These are phyloP conservation scores for Erodium maritimum DNA, from an alignment of 345 rosid species.

Conservation along the genomic window DNA sequence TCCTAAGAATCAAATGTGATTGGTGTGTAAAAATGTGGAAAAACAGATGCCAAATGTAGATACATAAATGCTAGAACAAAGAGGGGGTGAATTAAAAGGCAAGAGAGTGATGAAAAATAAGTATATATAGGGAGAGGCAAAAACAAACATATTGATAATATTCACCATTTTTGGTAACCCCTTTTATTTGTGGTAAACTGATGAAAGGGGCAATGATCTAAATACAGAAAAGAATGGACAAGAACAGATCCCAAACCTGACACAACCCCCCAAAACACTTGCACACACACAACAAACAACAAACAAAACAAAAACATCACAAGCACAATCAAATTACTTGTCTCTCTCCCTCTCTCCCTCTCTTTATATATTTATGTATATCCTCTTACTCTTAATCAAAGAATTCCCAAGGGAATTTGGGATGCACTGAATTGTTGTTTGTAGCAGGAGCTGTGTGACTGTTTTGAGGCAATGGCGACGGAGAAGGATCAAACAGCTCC, in stretches of 20 bases:
- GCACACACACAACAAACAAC: constrained; percentile 35
- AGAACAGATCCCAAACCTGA: constrained; percentile 27
- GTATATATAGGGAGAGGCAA: too few species aligned
- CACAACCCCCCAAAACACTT: constrained; percentile 30
- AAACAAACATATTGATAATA: too few species aligned
- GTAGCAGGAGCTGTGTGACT: constrained; percentile 11
- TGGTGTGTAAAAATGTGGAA: too few species aligned
- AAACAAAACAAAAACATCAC: constrained; percentile 21
- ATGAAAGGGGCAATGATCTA: constrained; percentile 48
- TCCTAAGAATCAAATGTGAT: too few species aligned
- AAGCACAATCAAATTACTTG: constrained; percentile 2
- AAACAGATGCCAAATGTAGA: too few species aligned
- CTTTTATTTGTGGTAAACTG: constrained; percentile 39
- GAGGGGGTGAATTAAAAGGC: too few species aligned
- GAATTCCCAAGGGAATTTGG: constrained; percentile 88
- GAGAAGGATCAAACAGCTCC: constrained; percentile 79
- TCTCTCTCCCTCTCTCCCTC: too few species aligned
- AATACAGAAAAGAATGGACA: constrained; percentile 77
- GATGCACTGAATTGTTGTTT: constrained; percentile 26
- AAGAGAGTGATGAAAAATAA: too few species aligned
- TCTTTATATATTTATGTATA: too few species aligned
- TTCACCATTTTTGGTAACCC: constrained; percentile 26
- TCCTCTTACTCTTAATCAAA: constrained; percentile 42
- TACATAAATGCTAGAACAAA: too few species aligned
- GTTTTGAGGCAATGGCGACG: constrained; percentile 21